phyloP scores from a whole-genome alignment of 768 basidiomycete species.

The Collybia nuda region DNA sequence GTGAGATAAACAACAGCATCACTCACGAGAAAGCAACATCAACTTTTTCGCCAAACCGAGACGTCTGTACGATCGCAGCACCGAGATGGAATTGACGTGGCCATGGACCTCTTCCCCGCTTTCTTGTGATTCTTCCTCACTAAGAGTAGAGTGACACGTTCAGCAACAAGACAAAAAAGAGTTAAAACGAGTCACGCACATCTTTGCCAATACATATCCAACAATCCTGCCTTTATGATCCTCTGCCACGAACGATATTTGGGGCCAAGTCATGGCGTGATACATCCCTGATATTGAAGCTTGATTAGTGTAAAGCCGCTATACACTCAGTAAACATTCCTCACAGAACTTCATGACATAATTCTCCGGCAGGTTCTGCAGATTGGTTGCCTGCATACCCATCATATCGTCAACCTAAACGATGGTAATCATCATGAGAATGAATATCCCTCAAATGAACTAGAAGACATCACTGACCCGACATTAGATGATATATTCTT shows the following conservation, averaged over 20 bases:
- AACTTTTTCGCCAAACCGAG: constrained; percentile 91
- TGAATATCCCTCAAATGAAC: neutral
- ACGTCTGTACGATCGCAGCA: constrained; percentile 86
- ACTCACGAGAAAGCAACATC: constrained; percentile 90
- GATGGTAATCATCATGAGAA: neutral
- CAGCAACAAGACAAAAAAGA: constrained; percentile 1
- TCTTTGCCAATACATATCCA: constrained; percentile 95
- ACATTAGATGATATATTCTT: no score
- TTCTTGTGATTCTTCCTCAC: constrained; percentile 43
- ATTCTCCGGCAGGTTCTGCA: constrained; percentile 92
- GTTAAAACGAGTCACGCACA: constrained; percentile 47
- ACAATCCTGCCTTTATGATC: constrained; percentile 88
- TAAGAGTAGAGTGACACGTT: constrained; percentile 4
- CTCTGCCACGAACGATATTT: constrained; percentile 90
- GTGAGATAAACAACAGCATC: neutral
- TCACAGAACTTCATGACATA: constrained; percentile 80
- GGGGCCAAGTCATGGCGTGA: constrained; percentile 90
- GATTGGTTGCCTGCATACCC: constrained; percentile 93
- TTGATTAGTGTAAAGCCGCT: neutral
- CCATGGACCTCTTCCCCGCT: constrained; percentile 63
- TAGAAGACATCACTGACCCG: constrained; percentile 6
- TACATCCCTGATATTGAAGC: constrained; percentile 65
- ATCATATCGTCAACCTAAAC: constrained; percentile 80
- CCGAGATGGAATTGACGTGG: constrained; percentile 96
- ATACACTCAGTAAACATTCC: constrained; percentile 15